phyloP scores from a whole-genome alignment of 371 early-diverging fungal genomes.

The Mucor velutinosus region DNA sequence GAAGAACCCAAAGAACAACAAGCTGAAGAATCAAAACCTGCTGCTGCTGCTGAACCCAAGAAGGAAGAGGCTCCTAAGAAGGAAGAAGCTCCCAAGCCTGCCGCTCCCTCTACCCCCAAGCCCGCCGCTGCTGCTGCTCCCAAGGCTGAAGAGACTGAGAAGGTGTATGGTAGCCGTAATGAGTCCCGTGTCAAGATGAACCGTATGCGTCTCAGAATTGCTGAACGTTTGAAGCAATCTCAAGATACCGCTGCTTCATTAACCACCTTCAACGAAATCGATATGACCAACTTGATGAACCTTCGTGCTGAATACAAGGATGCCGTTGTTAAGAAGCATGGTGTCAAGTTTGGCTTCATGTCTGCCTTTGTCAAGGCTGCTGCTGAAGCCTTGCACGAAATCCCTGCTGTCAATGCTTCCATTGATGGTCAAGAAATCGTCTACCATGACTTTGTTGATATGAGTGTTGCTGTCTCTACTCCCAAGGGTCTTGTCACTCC shows the following conservation, averaged over 20 bases:
- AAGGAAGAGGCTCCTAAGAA: constrained; percentile 38
- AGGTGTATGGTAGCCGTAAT: constrained; percentile 50
- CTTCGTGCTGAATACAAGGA: constrained; percentile 94
- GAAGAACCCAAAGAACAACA: constrained; percentile 51
- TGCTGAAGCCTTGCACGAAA: constrained; percentile 77
- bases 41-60: constrained; percentile 46
- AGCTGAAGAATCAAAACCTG: constrained; percentile 13
- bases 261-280: constrained; percentile 98
- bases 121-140: constrained; percentile 28
- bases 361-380: constrained; percentile 95
- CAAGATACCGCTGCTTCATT: constrained; percentile 96
- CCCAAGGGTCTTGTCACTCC: constrained; percentile 98
- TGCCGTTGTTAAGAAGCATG: constrained; percentile 90
- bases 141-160: constrained; percentile 21
- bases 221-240: constrained; percentile 94
- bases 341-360: constrained; percentile 98
- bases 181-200: constrained; percentile 91
- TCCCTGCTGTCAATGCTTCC: constrained; percentile 94
- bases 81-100: constrained; percentile 46
- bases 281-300: constrained; percentile 92
- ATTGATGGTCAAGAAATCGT: constrained; percentile 88
- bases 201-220: constrained; percentile 95
- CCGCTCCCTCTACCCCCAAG: constrained; percentile 41
- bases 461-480: constrained; percentile 96
- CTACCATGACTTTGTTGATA: constrained; percentile 93